Base-by-base conservation (phyloP, 2,329 filamentous ascomycete species). In the Didymella exigua region DNA sequence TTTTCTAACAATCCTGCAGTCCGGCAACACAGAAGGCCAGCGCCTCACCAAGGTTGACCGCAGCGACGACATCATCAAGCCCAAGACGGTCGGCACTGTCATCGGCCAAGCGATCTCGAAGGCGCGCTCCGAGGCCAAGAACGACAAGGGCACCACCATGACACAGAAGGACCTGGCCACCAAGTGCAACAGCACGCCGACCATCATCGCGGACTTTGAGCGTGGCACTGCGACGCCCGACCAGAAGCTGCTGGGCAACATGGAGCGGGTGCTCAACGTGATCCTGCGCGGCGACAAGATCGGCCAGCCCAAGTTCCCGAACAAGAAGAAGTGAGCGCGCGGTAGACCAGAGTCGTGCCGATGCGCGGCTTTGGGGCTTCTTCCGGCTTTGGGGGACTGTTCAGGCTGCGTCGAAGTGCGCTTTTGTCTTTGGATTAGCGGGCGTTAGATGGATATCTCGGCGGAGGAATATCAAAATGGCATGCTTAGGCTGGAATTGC, bases 41-140 rank as follows among this genome's bases (percentile, higher is more conserved):
- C 93, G 91, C 75, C 84, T 98, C 63, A 98, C 95, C 66, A 97
- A 98, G 83, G 93, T 99, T 77, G 95, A 98, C 83, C 93, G 93
- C 67, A 88, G 87, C 75, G 93, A 98, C 82, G 95, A 97, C 76
- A 96, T 97, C 79, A 89, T 98, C 79, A 96, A 96, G 82, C 93
- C 92, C 73, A 96, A 96, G 81, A 96, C 91, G 41, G 83, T 77
- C 55, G 91, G 92, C 74, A 83, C 84, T 71, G 82, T 85, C 52
- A 91, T 98, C 62, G 91, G 90, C 70, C 86, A 90, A 64, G 90
- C 89, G 63, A 97, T 98, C 79, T 84, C 86, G 70, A 84, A 88
- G 71, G 86, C 89, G 51, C 90, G 95, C 62, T 87, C 86, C 74
- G 86, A 89, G 74, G 88, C 91, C 75, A 89, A 89, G 78, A 92